These are phyloP conservation scores for Capsella rubella DNA, from an alignment of 441 rosid species.

Conservation along the genomic window DNA sequence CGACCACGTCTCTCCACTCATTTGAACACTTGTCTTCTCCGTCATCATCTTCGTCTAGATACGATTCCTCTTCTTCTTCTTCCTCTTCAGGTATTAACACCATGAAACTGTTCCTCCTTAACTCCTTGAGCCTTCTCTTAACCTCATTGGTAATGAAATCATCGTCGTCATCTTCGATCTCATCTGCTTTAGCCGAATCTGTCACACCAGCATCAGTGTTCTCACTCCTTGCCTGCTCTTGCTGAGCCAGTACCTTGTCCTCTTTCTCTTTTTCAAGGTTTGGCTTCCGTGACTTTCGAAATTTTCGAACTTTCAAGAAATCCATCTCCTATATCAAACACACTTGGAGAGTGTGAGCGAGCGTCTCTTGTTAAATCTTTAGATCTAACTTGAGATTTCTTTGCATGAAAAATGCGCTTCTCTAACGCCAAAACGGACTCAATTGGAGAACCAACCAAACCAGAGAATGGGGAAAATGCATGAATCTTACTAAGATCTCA, in stretches of 20 bases:
- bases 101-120: conserved; percentile 93
- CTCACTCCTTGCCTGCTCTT: conserved; percentile 57
- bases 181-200: conserved; percentile 49
- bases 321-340: conserved; percentile 56
- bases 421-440: conserved; percentile 20
- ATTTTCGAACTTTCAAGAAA: conserved; percentile 72
- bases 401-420: conserved; percentile 37
- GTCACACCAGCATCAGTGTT: conserved; percentile 42
- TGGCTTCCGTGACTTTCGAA: conserved; percentile 65
- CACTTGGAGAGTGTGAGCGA: neutral
- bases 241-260: conserved; percentile 52
- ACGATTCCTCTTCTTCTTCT: conserved; percentile 60
- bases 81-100: conserved; percentile 80
- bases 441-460: conserved; percentile 31
- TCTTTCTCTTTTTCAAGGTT: conserved; percentile 57
- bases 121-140: conserved; percentile 86
- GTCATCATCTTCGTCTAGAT: conserved; percentile 52
- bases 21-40: conserved; percentile 64
- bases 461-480: conserved; percentile 23
- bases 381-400: conserved; percentile 39
- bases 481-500: conserved; percentile 36
- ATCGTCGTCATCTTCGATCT: conserved; percentile 86
- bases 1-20: conserved; percentile 95
- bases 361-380: neutral
- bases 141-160: conserved; percentile 95